A percentile compares a stretch with the other conserved stretches of the same genome.
These are phyloP conservation scores for Rutidosis leptorrhynchoides DNA, from an alignment of 129 eudicot species.

Conservation along the genomic window DNA sequence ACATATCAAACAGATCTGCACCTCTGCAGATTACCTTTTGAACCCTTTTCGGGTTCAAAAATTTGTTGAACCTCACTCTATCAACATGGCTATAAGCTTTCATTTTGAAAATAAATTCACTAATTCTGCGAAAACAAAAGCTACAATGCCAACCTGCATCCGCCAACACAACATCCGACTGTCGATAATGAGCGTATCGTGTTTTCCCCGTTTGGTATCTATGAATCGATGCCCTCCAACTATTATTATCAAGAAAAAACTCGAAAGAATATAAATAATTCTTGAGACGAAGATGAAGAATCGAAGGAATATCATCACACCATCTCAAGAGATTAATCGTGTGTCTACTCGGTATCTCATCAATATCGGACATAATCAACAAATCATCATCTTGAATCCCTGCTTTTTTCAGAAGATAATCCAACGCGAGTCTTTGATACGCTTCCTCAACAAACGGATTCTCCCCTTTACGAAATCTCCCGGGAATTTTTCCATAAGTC, in stretches of 20 bases:
- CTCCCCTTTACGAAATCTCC: slow-evolving; percentile 66
- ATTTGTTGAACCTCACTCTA: slow-evolving; percentile 73
- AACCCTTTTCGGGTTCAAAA: slow-evolving; percentile 64
- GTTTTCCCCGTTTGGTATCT: slow-evolving; percentile 70
- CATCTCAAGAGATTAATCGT: slow-evolving; percentile 84
- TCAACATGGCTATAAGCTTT: slow-evolving; percentile 89
- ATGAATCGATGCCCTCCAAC: slow-evolving; percentile 91
- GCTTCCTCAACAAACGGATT: slow-evolving; percentile 96
- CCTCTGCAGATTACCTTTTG: slow-evolving; percentile 79
- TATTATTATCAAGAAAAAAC: slow-evolving; percentile 67
- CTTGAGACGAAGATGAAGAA: slow-evolving; percentile 72
- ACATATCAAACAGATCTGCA: slow-evolving; percentile 81
- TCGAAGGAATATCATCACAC: slow-evolving; percentile 77
- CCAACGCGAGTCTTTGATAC: slow-evolving; percentile 76
- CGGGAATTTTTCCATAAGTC: slow-evolving; percentile 72
- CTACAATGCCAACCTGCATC: slow-evolving; percentile 99
- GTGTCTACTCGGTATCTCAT: slow-evolving; percentile 86
- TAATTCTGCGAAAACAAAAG: slow-evolving; percentile 76
- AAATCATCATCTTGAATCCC: slow-evolving; percentile 89
- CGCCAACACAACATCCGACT: slow-evolving; percentile 71
- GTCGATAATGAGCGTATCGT: slow-evolving; percentile 82
- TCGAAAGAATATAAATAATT: slow-evolving; percentile 82
- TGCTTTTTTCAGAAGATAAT: slow-evolving; percentile 63
- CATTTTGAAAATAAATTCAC: slow-evolving; percentile 86
- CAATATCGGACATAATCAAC: slow-evolving; percentile 90